Evolutionary conservation across 768 basidiomycete genomes (phyloP), one percentile per base, ranked within the genome.

Genomic region (Podaxis sp.): DNA sequence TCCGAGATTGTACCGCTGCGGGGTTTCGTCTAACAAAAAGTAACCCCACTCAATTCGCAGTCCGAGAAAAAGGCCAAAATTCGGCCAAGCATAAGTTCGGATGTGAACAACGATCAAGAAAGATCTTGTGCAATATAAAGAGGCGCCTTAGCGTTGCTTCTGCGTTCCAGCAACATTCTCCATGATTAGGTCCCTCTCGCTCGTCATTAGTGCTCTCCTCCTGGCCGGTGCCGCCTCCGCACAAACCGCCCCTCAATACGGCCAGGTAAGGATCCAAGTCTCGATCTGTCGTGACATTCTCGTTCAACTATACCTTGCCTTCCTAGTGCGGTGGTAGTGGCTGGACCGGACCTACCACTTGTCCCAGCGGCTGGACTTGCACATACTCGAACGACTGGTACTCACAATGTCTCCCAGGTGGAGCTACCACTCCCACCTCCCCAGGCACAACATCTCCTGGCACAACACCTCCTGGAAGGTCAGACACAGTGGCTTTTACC

Each of bases 351-450:
- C 72, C 83, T 7, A 85, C 84, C 3, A 69, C 72, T 2, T 87
- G 84, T 63, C 74, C 78, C 4, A 71, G 74, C 2, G 83, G 83
- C 24, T 81, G 77, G 75, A 71, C 73, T 6, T 85, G 84, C 71
- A 79, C 73, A 2, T 70, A 71, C 49, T 70, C 76, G 7, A 84
- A 82, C 67, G 65, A 72, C 9, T 85, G 77, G 63, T 85, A 84
- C 69, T 84, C 79, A 3, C 84, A 85, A 67, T 86, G 84, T 67
- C 76, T 86, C 40, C 81, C 79, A n/a, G 80, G 79, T 75, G 5
- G 69, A 74, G 4, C 61, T 67, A 70, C 70, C 13, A 56, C 70
- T 4, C 61, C 68, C 3, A 76, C 68, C 49, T 69, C 59, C 70
- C 77, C 72, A 44, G 42, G 15, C 42, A 44, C 42, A 15, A 51